Evolutionary conservation across 2,329 filamentous ascomycete species (phyloP), one percentile per base, ranked within the genome.

Genomic region (Fusarium buharicum): DNA sequence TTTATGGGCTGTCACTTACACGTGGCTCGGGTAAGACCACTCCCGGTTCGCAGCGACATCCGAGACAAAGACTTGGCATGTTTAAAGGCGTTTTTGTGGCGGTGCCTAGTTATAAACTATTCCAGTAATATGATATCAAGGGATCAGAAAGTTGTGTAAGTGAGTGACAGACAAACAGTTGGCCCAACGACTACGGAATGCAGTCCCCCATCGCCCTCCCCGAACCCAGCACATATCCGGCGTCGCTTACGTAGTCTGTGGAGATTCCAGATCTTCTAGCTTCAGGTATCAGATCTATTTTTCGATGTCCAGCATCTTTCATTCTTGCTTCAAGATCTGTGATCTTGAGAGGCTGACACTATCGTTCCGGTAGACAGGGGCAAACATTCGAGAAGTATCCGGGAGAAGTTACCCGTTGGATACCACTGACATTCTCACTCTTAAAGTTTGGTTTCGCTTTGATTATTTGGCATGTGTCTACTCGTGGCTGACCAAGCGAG

Each of bases 221-320:
- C 56, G 56, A 49, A 17, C 43, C 56, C 56, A 60, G n/a, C 24
- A 55, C 56, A n/a, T n/a, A 60, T 59, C 48, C 56, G 56, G 55
- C 28, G 17, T 16, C 10, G 11, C 6, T 4, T 18, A 22, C 22
- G 41, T 36, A 28, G 20, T 16, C 27, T 13, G 31, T 41, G 41
- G n/a, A 20, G 41, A 20, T 43, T 59, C 36, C 6, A 31, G 18
- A 41, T 10, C 27, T 28, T 28, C 7, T 33, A n/a, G 13, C 13
- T 33, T 14, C 14, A 13, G 14, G 13, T 6, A 3, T n/a, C 6
- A 14, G 13, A 33, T 30, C 28, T 30, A 12, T 13, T 30, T 6
- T 33, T 3, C 13, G 4, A 33, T 28, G 4, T 11, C 3, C 27
- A 13, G 10, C 9, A 28, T 28, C 9, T 11, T 28, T 11, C 27